Conservation (phyloP, 2,329 filamentous ascomycete genomes). For the Colletotrichum sp. region DNA sequence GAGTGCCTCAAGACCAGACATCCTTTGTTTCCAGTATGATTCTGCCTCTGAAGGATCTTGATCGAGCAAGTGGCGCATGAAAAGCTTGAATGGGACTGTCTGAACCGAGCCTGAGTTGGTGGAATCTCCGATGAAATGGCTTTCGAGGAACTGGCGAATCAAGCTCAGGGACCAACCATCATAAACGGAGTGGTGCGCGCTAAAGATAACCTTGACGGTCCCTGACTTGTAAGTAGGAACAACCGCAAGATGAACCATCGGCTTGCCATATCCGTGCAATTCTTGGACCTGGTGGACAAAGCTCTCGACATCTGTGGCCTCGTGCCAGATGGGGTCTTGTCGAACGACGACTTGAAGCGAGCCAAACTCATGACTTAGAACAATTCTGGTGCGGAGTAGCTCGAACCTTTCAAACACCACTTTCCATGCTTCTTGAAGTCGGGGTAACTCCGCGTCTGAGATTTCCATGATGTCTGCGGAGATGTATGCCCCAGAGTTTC, state of each 20-base stretch:
- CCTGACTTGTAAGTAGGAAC: background rate
- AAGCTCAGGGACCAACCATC: slow-evolving; percentile 24
- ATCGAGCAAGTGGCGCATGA: background rate
- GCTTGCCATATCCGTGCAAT: slow-evolving; percentile 11
- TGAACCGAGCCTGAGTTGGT: background rate
- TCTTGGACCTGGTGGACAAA: background rate
- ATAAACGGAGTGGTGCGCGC: slow-evolving; percentile 33
- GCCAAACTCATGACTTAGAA: slow-evolving; percentile 6
- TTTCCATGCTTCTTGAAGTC: slow-evolving; percentile 32
- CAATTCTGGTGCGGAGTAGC: slow-evolving; percentile 9
- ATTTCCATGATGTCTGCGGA: slow-evolving; percentile 30
- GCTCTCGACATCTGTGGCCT: background rate
- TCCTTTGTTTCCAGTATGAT: background rate
- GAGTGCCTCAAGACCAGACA: background rate
- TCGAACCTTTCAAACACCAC: background rate
- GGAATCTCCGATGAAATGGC: background rate
- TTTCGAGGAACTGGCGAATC: background rate
- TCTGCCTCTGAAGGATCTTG: background rate
- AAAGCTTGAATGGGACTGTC: background rate
- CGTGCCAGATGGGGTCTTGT: background rate
- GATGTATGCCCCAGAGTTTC: slow-evolving; percentile 27
- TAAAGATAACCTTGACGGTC: slow-evolving; percentile 29
- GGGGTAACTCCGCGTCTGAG: slow-evolving; percentile 20
- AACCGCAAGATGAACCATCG: slow-evolving; percentile 21
- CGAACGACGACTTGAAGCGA: slow-evolving; percentile 21